Conservation (phyloP, 225 moss, liverwort and hornwort species). For the Antitrichia curtipendula region DNA sequence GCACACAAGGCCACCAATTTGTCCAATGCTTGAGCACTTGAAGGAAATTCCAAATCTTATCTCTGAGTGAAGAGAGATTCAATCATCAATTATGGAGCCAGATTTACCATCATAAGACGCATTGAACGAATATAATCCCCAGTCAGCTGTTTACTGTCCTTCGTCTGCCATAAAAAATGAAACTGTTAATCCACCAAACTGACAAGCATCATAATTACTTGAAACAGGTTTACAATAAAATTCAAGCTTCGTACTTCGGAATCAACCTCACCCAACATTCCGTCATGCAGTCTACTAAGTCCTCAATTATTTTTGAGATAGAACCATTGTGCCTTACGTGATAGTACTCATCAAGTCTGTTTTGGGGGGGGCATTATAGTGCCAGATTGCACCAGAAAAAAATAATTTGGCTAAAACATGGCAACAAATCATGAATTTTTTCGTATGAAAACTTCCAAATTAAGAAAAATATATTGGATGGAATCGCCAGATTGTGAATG, state of each 20-base stretch:
- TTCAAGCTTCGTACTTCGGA: background rate
- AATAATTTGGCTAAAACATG: no score
- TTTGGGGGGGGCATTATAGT: no score
- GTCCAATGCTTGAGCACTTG: background rate
- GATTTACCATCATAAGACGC: conserved; percentile 40
- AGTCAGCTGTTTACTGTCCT: conserved; percentile 17
- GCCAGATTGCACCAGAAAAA: no score
- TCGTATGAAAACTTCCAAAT: no score
- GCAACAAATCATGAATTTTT: no score
- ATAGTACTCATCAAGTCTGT: conserved; percentile 1
- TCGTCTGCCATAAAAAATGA: conserved; percentile 6
- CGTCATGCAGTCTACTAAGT: background rate
- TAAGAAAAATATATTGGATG: no score
- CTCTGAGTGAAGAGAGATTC: background rate
- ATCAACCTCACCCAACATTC: background rate
- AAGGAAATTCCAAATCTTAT: background rate
- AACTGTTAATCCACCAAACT: background rate
- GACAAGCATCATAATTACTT: background rate
- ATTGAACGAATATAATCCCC: conserved; percentile 45
- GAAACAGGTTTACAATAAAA: background rate
- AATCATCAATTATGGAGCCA: background rate
- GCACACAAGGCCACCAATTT: background rate
- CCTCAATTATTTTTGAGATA: background rate
- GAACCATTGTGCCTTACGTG: background rate
- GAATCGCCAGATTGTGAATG: no score